Percentiles rank a stretch among this genome's conserved stretches.
phyloP scores from a whole-genome alignment of 768 basidiomycete species.

The Agaricus sinodeliciosus region DNA sequence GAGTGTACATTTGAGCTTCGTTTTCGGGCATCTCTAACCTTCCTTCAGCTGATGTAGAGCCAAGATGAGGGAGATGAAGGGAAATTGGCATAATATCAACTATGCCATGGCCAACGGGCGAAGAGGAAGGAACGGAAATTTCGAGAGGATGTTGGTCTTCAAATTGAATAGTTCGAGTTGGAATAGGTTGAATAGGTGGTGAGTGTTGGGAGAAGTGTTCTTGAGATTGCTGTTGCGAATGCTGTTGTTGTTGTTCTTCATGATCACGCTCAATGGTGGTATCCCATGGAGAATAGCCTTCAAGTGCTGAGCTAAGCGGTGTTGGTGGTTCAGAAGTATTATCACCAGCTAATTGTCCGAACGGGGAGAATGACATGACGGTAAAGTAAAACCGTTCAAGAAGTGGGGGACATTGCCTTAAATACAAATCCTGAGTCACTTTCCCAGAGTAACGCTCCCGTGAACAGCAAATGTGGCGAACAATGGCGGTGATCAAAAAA shows the following conservation, averaged over 20 bases:
- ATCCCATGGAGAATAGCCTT: conserved; percentile 31
- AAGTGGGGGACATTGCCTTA: conserved; percentile 14
- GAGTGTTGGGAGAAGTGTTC: conserved; percentile 15
- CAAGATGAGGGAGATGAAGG: conserved; percentile 11
- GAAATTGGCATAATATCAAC: conserved; percentile 9
- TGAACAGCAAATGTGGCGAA: conserved; percentile 17
- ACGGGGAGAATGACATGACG: conserved; percentile 46
- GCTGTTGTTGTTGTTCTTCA: conserved; percentile 29
- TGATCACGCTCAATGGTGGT: conserved; percentile 34
- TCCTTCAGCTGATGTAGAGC: conserved; percentile 5
- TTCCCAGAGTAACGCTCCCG: conserved; percentile 10
- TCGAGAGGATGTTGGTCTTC: conserved; percentile 13
- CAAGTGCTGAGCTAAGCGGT: conserved; percentile 25
- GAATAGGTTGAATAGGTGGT: conserved; percentile 11
- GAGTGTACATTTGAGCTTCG: background rate
- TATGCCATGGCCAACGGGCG: background rate
- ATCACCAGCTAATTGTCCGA: conserved; percentile 37
- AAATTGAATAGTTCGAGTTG: conserved; percentile 12
- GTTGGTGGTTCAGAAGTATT: conserved; percentile 43
- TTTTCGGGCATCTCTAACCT: conserved; percentile 12
- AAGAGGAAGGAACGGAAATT: background rate
- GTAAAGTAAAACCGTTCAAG: background rate
- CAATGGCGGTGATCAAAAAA: conserved; percentile 20
- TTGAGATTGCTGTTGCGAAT: conserved; percentile 24
- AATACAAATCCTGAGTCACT: conserved; percentile 31